phyloP scores from a whole-genome alignment of 257 asterid genomes.

The Rubia yunnanensis region DNA sequence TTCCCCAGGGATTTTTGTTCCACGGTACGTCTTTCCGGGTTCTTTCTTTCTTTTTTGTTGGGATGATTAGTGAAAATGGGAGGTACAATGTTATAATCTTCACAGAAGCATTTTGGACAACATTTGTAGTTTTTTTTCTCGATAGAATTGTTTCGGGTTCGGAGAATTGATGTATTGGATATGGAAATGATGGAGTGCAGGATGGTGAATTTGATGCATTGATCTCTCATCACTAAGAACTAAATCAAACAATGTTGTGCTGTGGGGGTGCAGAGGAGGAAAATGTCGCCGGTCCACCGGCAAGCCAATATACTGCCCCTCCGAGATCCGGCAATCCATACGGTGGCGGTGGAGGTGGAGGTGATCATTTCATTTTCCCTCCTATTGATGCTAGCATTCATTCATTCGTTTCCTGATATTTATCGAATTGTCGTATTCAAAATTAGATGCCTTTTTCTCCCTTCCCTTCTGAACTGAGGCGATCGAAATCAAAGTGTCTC shows the following conservation, averaged over 20 bases:
- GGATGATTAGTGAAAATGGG: not conserved
- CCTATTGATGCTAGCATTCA: no score
- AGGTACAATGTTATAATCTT: not conserved
- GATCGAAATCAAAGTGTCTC: no score
- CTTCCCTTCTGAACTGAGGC: no score
- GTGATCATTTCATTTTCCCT: constrained; percentile 13
- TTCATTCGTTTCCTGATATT: no score
- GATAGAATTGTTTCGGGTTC: not conserved
- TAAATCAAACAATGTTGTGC: constrained; percentile 52
- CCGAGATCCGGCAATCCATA: constrained; percentile 50
- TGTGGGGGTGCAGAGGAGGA: constrained; percentile 91
- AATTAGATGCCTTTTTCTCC: no score
- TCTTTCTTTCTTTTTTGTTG: not conserved
- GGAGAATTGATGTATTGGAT: not conserved
- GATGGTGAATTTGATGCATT: constrained; percentile 8
- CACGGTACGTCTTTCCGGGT: constrained; percentile 4
- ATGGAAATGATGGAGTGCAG: constrained; percentile 6
- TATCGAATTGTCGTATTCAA: not conserved
- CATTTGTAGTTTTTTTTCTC: not conserved
- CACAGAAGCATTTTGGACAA: not conserved
- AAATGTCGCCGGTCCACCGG: constrained; percentile 41
- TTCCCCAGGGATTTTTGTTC: not conserved
- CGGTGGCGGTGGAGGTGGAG: constrained; percentile 46
- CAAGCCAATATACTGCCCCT: constrained; percentile 57
- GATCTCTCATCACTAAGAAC: not conserved